Evolutionary conservation across 2,329 filamentous ascomycete species (phyloP), one percentile per base, ranked within the genome.

Genomic region (Ascochyta pisi): DNA sequence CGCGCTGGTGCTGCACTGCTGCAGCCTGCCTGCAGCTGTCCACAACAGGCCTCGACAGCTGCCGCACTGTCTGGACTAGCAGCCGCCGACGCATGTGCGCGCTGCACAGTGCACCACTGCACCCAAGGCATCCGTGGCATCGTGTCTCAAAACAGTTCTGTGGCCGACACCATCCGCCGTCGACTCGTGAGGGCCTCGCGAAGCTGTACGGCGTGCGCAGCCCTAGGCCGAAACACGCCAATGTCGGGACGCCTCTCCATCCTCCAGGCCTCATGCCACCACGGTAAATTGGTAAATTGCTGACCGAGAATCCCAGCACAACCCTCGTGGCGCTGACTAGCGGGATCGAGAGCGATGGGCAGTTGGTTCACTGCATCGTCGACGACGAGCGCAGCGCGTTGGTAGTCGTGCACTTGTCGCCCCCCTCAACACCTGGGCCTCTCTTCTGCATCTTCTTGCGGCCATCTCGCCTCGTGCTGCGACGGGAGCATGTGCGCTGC

Each of bases 401-500:
- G 26, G 16, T 38, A 33, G 22, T 42, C 34, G 19, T 13, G 24
- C 46, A 42, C 26, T 22, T 26, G 19, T 29, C 16, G 46, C 46
- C 35, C 47, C 33, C 31, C 37, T 50, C 41, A 47, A 47, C 41
- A 33, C 23, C 53, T 37, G 31, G 19, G 13, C 12, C 12, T 13
- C 37, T 43, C 37, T 22, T 44, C 37, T 50, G 31, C 35, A 56
- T 56, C 53, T 37, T 43, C 53, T 56, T 29, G 39, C 22, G 42
- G 37, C 53, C 46, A 42, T 44, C 52, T 51, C 45, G 48, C 58
- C 60, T 68, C 62, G 60, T 67, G 64, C 61, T 64, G 58, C 50
- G 50, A 60, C 65, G 65, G 65, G 66, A 71, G 65, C 48, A 58
- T 66, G 68, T 69, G 66, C 66, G 65, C 43, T 59, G 58, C 53